Percentiles rank a stretch among this genome's conserved stretches.
These are phyloP conservation scores for Lentinula detonsa DNA, from an alignment of 768 basidiomycete species.

Conservation along the genomic window DNA sequence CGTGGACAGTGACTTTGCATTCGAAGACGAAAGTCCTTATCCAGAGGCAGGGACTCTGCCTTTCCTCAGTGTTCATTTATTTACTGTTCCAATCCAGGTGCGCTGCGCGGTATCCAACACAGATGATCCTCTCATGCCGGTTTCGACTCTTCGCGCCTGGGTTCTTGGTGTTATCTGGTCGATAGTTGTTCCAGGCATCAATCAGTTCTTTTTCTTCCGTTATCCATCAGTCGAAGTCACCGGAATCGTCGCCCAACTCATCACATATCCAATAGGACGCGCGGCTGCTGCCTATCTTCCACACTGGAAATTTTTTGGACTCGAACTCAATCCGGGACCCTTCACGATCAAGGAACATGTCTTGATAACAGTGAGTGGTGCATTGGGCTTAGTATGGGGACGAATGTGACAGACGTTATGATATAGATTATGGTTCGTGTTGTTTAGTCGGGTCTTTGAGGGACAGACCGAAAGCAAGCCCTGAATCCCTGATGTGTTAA, in stretches of 20 bases:
- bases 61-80: neutral
- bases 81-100: slow-evolving; percentile 23
- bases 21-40: slow-evolving; percentile 74
- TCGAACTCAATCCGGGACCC: slow-evolving; percentile 64
- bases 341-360: slow-evolving; percentile 70
- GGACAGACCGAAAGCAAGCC: neutral
- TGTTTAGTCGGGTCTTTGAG: neutral
- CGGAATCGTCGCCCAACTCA: slow-evolving; percentile 65
- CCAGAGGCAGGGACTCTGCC: slow-evolving; percentile 37
- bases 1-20: neutral
- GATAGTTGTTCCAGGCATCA: slow-evolving; percentile 62
- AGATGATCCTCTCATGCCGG: slow-evolving; percentile 63
- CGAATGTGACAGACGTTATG: neutral
- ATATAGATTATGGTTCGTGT: slow-evolving; percentile 9
- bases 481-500: neutral
- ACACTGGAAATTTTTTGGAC: slow-evolving; percentile 45
- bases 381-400: neutral
- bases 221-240: slow-evolving; percentile 60
- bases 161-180: slow-evolving; percentile 50
- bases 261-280: slow-evolving; percentile 66
- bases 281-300: slow-evolving; percentile 61
- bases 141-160: slow-evolving; percentile 54
- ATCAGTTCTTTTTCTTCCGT: slow-evolving; percentile 74
- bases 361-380: slow-evolving; percentile 8
- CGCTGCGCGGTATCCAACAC: slow-evolving; percentile 71